Evolutionary conservation across 2,329 filamentous ascomycete genomes (phyloP), one percentile per base, ranked within the genome.

Genomic region (Diaporthe ilicicola): DNA sequence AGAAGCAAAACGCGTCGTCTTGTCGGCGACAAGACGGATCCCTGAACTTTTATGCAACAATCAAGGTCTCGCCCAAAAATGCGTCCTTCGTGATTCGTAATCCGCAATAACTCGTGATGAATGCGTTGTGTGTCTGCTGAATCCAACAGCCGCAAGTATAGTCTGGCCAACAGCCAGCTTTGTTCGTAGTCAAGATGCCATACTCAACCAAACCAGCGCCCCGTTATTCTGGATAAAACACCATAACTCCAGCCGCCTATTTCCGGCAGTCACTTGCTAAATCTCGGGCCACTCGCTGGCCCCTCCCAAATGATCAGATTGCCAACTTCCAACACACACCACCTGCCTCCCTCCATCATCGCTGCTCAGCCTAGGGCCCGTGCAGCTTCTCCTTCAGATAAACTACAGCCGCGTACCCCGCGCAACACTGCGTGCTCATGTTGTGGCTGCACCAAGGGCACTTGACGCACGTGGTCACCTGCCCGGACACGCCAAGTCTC

Each of bases 371-470:
- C 64, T 55, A 72, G 13, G 61, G 65, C 27, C 72, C 71, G 76
- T 91, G 89, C 64, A 91, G 78, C 72, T 88, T 87, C 79, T 93
- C 90, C 76, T 88, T 88, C 75, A 93, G 81, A 73, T 91, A 88
- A 4, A 94, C 87, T 54, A 91, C 84, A 1, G 91, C 89, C 13
- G 89, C 88, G 81, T 91, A 91, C 9, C 91, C 91, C 13, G 90
- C 86, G 78, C 92, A 94, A 80, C 92, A 94, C 70, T 81, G 82
- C 17, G 87, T 91, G 74, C 85, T 90, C 91, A 94, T 93, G 62
- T 87, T 87, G 81, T 94, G 92, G 53, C 84, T 84, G 78, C 92
- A 94, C 92, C 92, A 93, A 10, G 91, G 91, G 77, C 91, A 93
- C 74, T 87, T 88, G 32, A 92, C 88, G 76, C 86, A 88, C 74